phyloP scores from a whole-genome alignment of 768 basidiomycete genomes.

The Antrodiella citrinella region DNA sequence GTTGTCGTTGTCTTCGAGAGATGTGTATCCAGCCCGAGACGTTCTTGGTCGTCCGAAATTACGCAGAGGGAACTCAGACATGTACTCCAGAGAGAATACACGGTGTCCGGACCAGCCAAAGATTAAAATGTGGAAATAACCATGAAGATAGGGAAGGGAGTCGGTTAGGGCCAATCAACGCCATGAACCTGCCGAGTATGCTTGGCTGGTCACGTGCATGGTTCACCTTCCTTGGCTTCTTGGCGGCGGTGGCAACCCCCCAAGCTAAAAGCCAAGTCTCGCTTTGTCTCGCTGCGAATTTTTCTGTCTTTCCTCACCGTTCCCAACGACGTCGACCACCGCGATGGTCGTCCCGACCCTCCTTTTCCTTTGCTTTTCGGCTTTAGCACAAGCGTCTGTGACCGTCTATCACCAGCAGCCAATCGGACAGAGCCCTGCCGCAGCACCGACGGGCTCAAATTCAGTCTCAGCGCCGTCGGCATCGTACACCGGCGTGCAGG shows the following conservation, averaged over 20 bases:
- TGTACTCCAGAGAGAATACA: constrained; percentile 19
- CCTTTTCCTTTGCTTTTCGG: constrained; percentile 4
- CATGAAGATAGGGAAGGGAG: background rate
- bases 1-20: constrained; percentile 28
- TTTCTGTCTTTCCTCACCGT: background rate
- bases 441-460: constrained; percentile 15
- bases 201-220: background rate
- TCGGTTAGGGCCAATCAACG: no score
- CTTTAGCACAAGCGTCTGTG: constrained; percentile 9
- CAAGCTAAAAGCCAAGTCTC: no score
- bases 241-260: no score
- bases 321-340: background rate
- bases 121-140: background rate
- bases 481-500: constrained; percentile 23
- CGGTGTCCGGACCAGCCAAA: background rate
- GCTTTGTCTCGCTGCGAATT: no score
- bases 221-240: background rate
- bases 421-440: background rate
- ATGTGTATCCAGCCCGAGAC: constrained; percentile 39
- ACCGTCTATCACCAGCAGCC: constrained; percentile 23
- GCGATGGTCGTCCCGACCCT: constrained; percentile 1
- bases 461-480: constrained; percentile 14
- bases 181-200: no score
- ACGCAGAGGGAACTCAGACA: constrained; percentile 71
- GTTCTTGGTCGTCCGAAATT: constrained; percentile 44